Evolutionary conservation across 257 asterid genomes (phyloP).

Genomic region (Vinca minor): DNA sequence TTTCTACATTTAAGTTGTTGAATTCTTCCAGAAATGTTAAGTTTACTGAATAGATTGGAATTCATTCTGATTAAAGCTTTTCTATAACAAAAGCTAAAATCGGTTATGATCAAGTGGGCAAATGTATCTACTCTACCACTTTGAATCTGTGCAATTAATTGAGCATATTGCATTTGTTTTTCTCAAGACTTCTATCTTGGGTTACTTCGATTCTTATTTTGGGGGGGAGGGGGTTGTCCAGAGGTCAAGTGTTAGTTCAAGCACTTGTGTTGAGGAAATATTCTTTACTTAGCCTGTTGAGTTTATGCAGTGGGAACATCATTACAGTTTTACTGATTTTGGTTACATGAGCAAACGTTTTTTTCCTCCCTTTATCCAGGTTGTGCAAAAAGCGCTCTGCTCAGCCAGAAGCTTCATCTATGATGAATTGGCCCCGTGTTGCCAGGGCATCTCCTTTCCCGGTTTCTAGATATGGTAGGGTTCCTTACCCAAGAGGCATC

Average conservation of each 20-base stretch:
- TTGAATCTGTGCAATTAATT: background rate
- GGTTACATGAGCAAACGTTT: background rate
- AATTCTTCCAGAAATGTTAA: background rate
- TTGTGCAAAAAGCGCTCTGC: constrained; percentile 55
- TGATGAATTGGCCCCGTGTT: constrained; percentile 57
- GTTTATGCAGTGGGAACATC: background rate
- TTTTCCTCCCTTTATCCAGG: constrained; percentile 30
- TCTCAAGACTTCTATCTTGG: background rate
- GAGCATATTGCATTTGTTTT: background rate
- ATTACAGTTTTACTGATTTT: background rate
- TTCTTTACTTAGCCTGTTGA: background rate
- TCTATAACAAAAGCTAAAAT: background rate
- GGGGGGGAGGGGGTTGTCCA: background rate
- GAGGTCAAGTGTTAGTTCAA: background rate
- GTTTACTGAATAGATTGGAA: background rate
- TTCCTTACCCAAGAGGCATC: constrained; percentile 51
- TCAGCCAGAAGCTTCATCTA: constrained; percentile 51
- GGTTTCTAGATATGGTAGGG: constrained; percentile 46
- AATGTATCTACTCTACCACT: background rate
- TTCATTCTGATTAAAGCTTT: background rate
- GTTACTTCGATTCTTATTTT: background rate
- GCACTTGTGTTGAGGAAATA: too few relatives aligned
- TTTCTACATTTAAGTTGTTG: too few relatives aligned
- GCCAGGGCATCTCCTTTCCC: constrained; percentile 52
- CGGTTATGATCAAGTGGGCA: background rate